These are phyloP conservation scores for Fusarium oxysporum DNA, from an alignment of 2,329 filamentous ascomycete genomes.

Conservation along the genomic window DNA sequence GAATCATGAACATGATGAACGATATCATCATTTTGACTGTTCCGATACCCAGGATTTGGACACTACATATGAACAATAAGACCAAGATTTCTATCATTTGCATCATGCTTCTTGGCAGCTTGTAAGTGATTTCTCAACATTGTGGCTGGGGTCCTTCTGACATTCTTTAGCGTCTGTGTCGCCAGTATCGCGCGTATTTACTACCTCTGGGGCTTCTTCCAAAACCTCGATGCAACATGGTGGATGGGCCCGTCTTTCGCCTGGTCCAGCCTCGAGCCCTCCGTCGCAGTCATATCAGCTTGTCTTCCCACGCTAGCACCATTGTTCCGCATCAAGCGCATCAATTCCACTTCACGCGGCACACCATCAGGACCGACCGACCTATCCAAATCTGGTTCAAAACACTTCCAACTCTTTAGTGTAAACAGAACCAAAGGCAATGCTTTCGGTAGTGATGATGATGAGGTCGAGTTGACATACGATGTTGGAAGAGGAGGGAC, in stretches of 20 bases:
- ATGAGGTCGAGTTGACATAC: conserved; percentile 11
- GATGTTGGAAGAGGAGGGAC: not conserved
- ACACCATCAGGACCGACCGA: conserved; percentile 16
- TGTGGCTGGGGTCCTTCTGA: accelerated
- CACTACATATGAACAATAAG: conserved; percentile 18
- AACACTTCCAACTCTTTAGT: conserved; percentile 11
- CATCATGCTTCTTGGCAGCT: conserved; percentile 21
- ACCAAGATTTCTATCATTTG: conserved; percentile 17
- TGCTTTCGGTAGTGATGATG: conserved; percentile 10
- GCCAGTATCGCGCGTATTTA: conserved; percentile 13
- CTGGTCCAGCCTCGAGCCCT: conserved; percentile 20
- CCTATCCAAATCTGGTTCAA: conserved; percentile 7
- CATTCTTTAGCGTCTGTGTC: conserved; percentile 4
- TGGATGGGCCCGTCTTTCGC: conserved; percentile 20
- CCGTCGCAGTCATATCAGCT: conserved; percentile 3
- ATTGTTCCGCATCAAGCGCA: conserved; percentile 5
- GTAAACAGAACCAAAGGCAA: not conserved
- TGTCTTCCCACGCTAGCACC: conserved; percentile 4
- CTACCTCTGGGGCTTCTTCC: conserved; percentile 22
- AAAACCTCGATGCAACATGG: conserved; percentile 16
- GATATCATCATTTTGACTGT: conserved; percentile 14
- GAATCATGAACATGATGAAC: conserved; percentile 25
- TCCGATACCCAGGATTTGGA: conserved; percentile 18
- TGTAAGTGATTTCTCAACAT: not conserved
- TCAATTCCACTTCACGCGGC: not conserved